Percentiles rank a stretch among this genome's conserved stretches.
Evolutionary conservation across 768 basidiomycete genomes (phyloP).

Genomic region (Lactifluus volemus): DNA sequence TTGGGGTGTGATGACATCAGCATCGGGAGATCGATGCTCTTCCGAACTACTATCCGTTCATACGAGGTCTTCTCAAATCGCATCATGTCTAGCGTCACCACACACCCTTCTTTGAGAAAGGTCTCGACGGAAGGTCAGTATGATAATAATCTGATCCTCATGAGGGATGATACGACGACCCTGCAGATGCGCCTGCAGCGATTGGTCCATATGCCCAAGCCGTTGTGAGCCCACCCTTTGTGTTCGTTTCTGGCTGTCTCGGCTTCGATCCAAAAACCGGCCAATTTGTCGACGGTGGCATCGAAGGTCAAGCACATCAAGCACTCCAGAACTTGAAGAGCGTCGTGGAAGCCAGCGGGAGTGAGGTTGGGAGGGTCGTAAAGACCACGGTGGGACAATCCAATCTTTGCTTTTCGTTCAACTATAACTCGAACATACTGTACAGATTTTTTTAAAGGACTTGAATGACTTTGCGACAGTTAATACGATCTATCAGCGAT

Average conservation of each 20-base stretch:
- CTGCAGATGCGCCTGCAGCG: constrained; percentile 65
- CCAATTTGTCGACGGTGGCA: constrained; percentile 62
- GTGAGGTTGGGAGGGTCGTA: constrained; percentile 69
- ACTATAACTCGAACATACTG: not conserved
- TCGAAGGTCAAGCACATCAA: constrained; percentile 75
- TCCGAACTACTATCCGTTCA: not conserved
- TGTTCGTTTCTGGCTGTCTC: constrained; percentile 88
- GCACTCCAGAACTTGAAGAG: constrained; percentile 80
- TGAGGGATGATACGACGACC: not conserved
- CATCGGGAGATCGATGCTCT: not conserved
- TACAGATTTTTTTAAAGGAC: constrained; percentile 80
- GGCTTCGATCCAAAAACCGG: constrained; percentile 68
- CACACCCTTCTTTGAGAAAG: constrained; percentile 30
- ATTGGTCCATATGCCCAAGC: constrained; percentile 88
- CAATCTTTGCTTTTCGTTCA: not conserved
- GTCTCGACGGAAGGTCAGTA: constrained; percentile 29
- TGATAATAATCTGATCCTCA: not conserved
- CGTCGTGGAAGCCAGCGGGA: constrained; percentile 76
- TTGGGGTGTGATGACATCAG: too few species aligned
- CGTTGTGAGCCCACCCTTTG: constrained; percentile 70
- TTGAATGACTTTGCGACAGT: constrained; percentile 87
- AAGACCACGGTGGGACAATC: constrained; percentile 73
- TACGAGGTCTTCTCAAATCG: not conserved
- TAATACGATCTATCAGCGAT: constrained; percentile 72
- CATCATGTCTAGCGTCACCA: constrained; percentile 25